phyloP scores from a whole-genome alignment of 169 alveolate species.

The Perkinsus marinus region DNA sequence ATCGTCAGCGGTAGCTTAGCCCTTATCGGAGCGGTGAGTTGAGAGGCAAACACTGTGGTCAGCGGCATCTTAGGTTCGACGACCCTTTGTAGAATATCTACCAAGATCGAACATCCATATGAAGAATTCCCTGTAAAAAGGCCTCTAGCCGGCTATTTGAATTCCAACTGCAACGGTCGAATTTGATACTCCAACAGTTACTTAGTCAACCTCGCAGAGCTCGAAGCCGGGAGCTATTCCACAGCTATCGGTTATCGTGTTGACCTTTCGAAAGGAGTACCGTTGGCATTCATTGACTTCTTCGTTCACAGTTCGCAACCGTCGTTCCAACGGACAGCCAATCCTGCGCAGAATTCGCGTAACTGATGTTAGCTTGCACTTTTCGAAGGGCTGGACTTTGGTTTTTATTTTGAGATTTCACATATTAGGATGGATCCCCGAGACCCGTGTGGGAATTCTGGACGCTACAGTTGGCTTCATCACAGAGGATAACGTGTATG shows the following conservation, averaged over 20 bases:
- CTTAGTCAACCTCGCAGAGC: neutral
- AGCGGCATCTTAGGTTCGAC: neutral
- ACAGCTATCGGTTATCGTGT: neutral
- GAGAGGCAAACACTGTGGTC: neutral
- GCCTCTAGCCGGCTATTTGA: neutral
- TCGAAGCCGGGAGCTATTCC: neutral
- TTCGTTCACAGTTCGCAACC: neutral
- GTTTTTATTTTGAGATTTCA: too few species aligned
- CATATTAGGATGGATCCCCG: neutral
- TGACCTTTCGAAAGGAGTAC: neutral
- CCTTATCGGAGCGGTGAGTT: neutral
- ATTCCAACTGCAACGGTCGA: neutral
- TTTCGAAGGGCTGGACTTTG: too few species aligned
- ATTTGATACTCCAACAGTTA: too few species aligned
- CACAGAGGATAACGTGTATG: neutral
- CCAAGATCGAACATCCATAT: neutral
- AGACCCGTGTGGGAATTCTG: neutral
- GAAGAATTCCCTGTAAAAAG: neutral
- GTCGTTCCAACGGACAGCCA: neutral
- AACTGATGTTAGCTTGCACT: too few species aligned
- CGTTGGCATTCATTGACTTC: neutral
- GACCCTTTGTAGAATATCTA: neutral
- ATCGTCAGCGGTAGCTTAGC: neutral
- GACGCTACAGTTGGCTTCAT: neutral
- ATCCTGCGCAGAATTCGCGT: neutral